These are phyloP conservation scores for Dionaea muscipula DNA, from an alignment of 179 eudicot genomes.

Conservation along the genomic window DNA sequence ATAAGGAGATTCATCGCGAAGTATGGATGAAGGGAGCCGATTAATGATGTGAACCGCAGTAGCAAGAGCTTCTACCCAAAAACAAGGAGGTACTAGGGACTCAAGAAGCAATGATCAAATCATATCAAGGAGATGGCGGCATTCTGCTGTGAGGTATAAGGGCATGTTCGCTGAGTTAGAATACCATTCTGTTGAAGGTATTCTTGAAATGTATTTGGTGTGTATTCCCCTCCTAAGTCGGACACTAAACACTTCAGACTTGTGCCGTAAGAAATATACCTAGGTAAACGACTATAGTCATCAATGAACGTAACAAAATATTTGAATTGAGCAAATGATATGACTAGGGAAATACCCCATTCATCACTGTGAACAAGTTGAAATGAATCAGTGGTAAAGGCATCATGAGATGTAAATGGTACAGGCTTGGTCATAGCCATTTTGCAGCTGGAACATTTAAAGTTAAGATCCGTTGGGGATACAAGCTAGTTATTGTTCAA, in stretches of 20 bases:
- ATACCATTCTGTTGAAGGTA: no score
- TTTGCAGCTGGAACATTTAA: neutral
- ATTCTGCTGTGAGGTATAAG: no score
- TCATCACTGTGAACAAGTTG: conserved; percentile 3
- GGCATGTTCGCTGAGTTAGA: no score
- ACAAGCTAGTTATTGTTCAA: no score
- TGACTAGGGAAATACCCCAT: neutral
- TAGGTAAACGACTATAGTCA: conserved; percentile 8
- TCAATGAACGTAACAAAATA: conserved; percentile 6
- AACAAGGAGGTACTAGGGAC: no score
- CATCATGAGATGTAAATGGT: conserved; percentile 2
- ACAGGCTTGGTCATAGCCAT: conserved; percentile 6
- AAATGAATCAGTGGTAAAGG: neutral
- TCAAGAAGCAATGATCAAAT: no score
- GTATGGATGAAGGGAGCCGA: no score
- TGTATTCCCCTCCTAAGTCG: no score
- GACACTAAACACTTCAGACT: conserved; percentile 4
- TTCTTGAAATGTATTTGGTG: no score
- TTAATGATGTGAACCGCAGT: no score
- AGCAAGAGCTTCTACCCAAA: no score
- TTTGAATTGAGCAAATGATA: neutral
- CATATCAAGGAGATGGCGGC: neutral
- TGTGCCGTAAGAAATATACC: conserved; percentile 10
- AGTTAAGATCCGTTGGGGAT: neutral
- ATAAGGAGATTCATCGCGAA: no score